phyloP scores from a whole-genome alignment of 805 yeast species.

The Komagataella populi region DNA sequence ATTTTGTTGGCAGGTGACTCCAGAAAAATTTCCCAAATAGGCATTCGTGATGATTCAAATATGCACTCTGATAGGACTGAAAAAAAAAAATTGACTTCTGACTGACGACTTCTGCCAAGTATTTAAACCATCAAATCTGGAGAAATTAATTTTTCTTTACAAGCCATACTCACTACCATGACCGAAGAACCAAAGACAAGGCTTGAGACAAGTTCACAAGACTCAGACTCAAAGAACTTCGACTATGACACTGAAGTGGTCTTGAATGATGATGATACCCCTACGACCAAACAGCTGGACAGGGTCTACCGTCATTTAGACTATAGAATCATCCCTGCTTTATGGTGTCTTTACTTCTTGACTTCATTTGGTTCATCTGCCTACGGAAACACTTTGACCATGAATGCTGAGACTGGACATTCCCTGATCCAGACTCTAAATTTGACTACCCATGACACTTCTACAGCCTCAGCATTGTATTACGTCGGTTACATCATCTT shows the following conservation, averaged over 20 bases:
- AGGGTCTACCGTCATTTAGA: slow-evolving; percentile 51
- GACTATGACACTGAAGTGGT: background rate
- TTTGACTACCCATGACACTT: slow-evolving; percentile 40
- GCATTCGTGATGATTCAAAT: background rate
- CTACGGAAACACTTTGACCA: slow-evolving; percentile 69
- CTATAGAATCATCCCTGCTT: slow-evolving; percentile 62
- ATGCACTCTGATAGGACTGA: background rate
- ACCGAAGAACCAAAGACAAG: background rate
- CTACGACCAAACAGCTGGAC: slow-evolving; percentile 24
- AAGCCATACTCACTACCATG: background rate
- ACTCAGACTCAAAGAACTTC: background rate
- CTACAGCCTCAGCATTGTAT: slow-evolving; percentile 70
- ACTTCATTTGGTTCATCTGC: slow-evolving; percentile 69
- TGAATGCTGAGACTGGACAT: slow-evolving; percentile 53
- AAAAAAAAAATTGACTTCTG: background rate
- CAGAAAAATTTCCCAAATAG: background rate
- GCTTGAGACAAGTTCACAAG: background rate
- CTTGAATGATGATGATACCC: background rate
- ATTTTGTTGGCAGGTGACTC: background rate
- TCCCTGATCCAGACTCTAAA: slow-evolving; percentile 40
- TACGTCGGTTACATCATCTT: slow-evolving; percentile 75
- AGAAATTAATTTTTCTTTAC: background rate
- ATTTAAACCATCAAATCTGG: background rate
- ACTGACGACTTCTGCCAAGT: background rate
- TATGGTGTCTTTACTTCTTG: slow-evolving; percentile 68